Percentiles rank a stretch among this genome's conserved stretches.
Conservation (phyloP, 768 basidiomycete genomes). For the Dioszegia crocea region DNA sequence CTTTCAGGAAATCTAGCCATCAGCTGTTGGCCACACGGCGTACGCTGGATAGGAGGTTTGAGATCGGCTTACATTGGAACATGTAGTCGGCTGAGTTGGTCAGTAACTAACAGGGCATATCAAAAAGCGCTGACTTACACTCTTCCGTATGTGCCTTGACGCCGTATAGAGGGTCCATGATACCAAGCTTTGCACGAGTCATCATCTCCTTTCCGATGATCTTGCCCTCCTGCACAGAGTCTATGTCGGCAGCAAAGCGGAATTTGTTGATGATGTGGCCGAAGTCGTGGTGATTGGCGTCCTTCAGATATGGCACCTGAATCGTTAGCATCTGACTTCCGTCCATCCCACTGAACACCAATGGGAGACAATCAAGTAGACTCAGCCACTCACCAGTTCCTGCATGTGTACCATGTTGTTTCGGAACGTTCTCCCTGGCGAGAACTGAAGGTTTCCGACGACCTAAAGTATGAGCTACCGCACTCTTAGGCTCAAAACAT, state of each 20-base stretch:
- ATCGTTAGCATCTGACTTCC: no score
- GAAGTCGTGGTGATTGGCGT: slow-evolving; percentile 86
- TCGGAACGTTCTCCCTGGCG: slow-evolving; percentile 94
- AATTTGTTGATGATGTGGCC: slow-evolving; percentile 79
- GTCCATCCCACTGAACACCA: no score
- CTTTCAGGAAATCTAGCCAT: slow-evolving; percentile 82
- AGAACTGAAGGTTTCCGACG: slow-evolving; percentile 89
- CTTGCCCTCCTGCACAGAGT: slow-evolving; percentile 40
- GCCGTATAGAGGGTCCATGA: slow-evolving; percentile 71
- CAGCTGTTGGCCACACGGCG: no score
- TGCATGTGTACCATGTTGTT: slow-evolving; percentile 61
- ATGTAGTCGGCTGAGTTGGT: slow-evolving; percentile 61
- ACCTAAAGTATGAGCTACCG: slow-evolving; percentile 23
- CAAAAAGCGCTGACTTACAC: slow-evolving; percentile 46
- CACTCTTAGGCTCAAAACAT: neutral
- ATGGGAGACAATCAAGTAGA: neutral
- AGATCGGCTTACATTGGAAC: slow-evolving; percentile 59
- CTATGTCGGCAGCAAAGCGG: slow-evolving; percentile 72
- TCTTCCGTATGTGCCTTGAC: slow-evolving; percentile 54
- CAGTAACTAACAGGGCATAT: neutral
- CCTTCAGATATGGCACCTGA: slow-evolving; percentile 88
- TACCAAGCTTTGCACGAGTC: slow-evolving; percentile 60
- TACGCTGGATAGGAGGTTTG: no score
- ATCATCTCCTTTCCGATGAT: slow-evolving; percentile 48
- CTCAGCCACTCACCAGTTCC: slow-evolving; percentile 30